Evolutionary conservation across 345 rosid species (phyloP).

Genomic region (Boechera divaricarpa): DNA sequence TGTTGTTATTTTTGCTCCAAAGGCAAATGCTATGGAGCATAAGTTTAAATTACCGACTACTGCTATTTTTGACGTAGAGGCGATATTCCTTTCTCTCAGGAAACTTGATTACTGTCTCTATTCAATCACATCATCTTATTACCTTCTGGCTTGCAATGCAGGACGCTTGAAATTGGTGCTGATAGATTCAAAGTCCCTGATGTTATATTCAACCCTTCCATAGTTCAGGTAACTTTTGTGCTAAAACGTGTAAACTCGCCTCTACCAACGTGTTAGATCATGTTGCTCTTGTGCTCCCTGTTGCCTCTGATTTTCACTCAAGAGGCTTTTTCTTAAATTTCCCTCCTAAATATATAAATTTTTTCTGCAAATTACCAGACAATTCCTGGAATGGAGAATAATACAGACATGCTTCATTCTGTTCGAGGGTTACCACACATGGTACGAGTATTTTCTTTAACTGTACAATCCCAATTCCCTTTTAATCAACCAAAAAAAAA

Average conservation of each 20-base stretch:
- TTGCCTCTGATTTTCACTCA: not conserved
- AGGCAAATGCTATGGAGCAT: not conserved
- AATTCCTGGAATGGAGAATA: slow-evolving; percentile 84
- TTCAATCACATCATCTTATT: not conserved
- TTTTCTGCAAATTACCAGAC: slow-evolving; percentile 52
- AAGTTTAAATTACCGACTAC: not conserved
- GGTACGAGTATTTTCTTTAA: slow-evolving; percentile 51
- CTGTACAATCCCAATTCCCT: not conserved
- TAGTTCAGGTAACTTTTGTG: slow-evolving; percentile 60
- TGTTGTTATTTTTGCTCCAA: not conserved
- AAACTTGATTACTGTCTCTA: not conserved
- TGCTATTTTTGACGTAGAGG: not conserved
- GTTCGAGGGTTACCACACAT: slow-evolving; percentile 90
- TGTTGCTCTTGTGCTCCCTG: not conserved
- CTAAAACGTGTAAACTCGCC: not conserved
- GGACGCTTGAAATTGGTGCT: slow-evolving; percentile 93
- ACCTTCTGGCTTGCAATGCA: slow-evolving; percentile 41
- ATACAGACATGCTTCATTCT: slow-evolving; percentile 57
- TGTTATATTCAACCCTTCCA: slow-evolving; percentile 80
- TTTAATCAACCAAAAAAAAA: not conserved
- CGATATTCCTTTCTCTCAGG: not conserved
- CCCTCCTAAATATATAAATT: not conserved
- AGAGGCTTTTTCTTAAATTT: not conserved
- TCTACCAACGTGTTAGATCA: not conserved
- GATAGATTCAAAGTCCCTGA: slow-evolving; percentile 94